Percentiles rank a stretch among this genome's conserved stretches.
phyloP scores from a whole-genome alignment of 495 filamentous ascomycete genomes.

The Saxispiralis lemnorum region DNA sequence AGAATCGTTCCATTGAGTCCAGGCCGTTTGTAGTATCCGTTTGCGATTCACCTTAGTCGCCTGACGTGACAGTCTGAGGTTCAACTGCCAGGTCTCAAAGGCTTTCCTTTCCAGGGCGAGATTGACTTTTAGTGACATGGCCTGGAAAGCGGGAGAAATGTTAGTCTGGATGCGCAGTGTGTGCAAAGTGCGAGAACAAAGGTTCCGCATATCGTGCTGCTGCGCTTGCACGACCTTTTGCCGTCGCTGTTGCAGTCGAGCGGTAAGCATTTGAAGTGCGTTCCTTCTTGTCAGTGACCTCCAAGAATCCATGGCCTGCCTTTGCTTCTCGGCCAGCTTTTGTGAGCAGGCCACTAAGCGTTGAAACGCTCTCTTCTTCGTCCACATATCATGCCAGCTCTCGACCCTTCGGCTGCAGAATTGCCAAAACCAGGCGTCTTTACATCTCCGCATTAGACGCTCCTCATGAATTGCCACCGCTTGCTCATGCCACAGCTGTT shows the following conservation, averaged over 20 bases:
- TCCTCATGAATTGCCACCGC: conserved; percentile 9
- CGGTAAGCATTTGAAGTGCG: neutral
- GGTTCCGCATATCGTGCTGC: neutral
- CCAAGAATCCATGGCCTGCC: conserved; percentile 16
- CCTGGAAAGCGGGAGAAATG: conserved; percentile 27
- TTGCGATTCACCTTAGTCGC: conserved; percentile 36
- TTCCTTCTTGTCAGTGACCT: neutral
- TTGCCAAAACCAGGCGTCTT: conserved; percentile 12
- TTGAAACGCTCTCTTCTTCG: conserved; percentile 5
- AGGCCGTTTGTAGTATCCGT: conserved; percentile 39
- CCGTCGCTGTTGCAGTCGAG: neutral
- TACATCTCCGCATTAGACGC: conserved; percentile 3
- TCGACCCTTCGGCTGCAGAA: conserved; percentile 12
- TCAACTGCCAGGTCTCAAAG: conserved; percentile 35
- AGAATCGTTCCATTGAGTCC: conserved; percentile 49
- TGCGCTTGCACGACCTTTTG: neutral
- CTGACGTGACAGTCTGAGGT: conserved; percentile 31
- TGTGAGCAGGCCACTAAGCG: conserved; percentile 9
- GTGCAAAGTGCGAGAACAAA: conserved; percentile 18
- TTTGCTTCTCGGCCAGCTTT: conserved; percentile 1
- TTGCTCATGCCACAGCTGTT: conserved; percentile 16
- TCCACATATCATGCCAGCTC: conserved; percentile 6
- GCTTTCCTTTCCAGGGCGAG: conserved; percentile 31
- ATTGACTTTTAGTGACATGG: conserved; percentile 31
- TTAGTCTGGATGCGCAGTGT: conserved; percentile 28